Percentiles rank a stretch among this genome's conserved stretches.
These are phyloP conservation scores for Trametes cubensis DNA, from an alignment of 768 basidiomycete species.

Conservation along the genomic window DNA sequence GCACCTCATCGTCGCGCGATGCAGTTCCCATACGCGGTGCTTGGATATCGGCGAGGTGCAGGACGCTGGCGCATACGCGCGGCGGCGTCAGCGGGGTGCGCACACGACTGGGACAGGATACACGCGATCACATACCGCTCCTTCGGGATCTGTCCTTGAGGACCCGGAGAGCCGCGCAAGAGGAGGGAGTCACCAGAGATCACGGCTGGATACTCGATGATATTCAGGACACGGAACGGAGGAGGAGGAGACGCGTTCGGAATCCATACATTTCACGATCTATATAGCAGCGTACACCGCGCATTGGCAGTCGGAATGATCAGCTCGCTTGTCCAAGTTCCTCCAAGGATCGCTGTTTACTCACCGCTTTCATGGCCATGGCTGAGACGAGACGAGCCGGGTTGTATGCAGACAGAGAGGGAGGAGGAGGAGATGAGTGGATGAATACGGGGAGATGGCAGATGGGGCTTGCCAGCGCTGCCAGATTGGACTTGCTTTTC, in stretches of 20 bases:
- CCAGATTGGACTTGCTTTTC: constrained; percentile 12
- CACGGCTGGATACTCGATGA: constrained; percentile 59
- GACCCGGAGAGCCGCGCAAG: constrained; percentile 72
- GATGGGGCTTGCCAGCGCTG: constrained; percentile 19
- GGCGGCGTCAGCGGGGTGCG: neutral
- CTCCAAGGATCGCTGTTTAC: constrained; percentile 30
- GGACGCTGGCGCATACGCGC: constrained; percentile 53
- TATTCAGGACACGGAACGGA: constrained; percentile 28
- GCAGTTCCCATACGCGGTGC: constrained; percentile 84
- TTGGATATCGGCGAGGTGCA: constrained; percentile 86
- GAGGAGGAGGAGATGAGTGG: constrained; percentile 3
- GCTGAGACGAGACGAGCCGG: constrained; percentile 10
- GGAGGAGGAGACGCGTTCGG: constrained; percentile 11
- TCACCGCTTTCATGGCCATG: constrained; percentile 80
- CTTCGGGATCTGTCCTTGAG: constrained; percentile 87
- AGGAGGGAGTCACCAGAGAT: constrained; percentile 90
- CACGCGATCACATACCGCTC: constrained; percentile 63
- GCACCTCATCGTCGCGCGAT: constrained; percentile 82
- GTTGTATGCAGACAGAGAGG: constrained; percentile 9
- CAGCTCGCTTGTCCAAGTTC: neutral
- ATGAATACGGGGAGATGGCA: constrained; percentile 20
- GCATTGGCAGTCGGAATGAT: constrained; percentile 1
- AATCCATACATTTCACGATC: constrained; percentile 42
- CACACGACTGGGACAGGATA: neutral
- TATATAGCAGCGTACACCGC: constrained; percentile 13